Base-by-base conservation (phyloP, 163 green algal genomes). In the Coccomyxa subellipsoidea region DNA sequence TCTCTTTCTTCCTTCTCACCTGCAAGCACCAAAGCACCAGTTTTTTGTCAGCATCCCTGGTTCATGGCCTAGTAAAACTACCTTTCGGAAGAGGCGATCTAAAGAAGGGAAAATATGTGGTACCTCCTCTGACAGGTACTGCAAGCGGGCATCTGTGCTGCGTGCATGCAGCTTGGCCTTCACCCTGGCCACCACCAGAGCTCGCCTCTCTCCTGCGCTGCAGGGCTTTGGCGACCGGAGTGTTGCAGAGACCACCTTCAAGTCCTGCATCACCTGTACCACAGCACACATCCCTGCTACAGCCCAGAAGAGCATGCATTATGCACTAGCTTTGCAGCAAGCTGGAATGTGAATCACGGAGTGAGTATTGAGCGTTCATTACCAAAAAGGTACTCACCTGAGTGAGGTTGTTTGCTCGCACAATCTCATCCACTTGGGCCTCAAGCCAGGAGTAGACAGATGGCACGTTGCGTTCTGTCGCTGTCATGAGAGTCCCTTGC, bases 391-490 rank as follows among this genome's bases (percentile, higher is more conserved):
- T 73, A 29, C 29, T 54, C 32, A 81, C 81, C 81, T 85, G 76
- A 4, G 85, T 92, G 29, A 92, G 78, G 83, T 92, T 92, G 37
- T 91, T 77, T 15, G 54, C 75, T 25, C 78, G 77, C 6, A 87
- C 36, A 36, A 87, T 59, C 2, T 76, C 39, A 21, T 84, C 27
- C 9, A 85, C 54, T 27, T 80, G 81, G 0, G 38, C 71, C 76
- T 91, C 84, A 18, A 84, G 54, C 87, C 85, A 91, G 18, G 32
- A 25, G 6, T 82, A 80, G 32, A 84, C 53, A 36, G 53, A 84
- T n/a, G 88, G 89, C 76, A 90, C 18, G 5, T 78, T 53, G 39
- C 80, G 37, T 12, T 75, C 59, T 34, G 76, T 59, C 38, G 47
- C 36, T 23, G 71, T 40, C 38, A 66, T 54, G 21, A 66, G 18